These are phyloP conservation scores for Rhizopus stolonifer DNA, from an alignment of 371 early-diverging fungal genomes.

Conservation along the genomic window DNA sequence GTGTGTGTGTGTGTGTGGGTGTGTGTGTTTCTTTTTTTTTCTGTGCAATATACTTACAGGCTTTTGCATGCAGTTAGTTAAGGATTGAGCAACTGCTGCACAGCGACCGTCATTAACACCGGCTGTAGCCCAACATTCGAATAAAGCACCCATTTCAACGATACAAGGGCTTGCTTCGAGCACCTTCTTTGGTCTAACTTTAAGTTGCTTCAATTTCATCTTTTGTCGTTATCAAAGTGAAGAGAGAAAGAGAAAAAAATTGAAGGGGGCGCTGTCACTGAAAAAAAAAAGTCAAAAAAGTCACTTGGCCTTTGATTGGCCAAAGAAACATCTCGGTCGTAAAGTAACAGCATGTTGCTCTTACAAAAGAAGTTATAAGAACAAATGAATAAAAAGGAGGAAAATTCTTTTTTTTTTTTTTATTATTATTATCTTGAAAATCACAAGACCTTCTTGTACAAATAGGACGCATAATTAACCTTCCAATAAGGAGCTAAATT, in stretches of 20 bases:
- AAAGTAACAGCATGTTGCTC: no score
- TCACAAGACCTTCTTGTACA: no score
- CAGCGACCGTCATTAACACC: conserved; percentile 63
- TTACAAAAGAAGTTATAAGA: no score
- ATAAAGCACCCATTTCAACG: conserved; percentile 64
- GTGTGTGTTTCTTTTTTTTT: background rate
- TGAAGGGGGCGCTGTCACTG: conserved; percentile 3
- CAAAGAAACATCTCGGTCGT: no score
- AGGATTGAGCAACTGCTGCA: conserved; percentile 52
- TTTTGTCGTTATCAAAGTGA: conserved; percentile 4
- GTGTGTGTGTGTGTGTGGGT: no score
- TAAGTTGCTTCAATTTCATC: conserved; percentile 68
- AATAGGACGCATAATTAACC: no score
- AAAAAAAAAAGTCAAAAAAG: conserved; percentile 11
- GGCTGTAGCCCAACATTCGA: conserved; percentile 67
- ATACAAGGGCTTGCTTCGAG: conserved; percentile 64
- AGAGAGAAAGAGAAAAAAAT: conserved; percentile 4
- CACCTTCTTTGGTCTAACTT: conserved; percentile 65
- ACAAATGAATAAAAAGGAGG: no score
- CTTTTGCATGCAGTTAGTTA: conserved; percentile 64
- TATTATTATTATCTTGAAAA: no score
- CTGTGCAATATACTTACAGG: conserved; percentile 42
- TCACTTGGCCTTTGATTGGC: background rate
- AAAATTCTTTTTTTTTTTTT: no score
- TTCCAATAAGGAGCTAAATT: no score